These are phyloP conservation scores for Chlorella ohadii DNA, from an alignment of 139 green algal genomes.

Conservation along the genomic window DNA sequence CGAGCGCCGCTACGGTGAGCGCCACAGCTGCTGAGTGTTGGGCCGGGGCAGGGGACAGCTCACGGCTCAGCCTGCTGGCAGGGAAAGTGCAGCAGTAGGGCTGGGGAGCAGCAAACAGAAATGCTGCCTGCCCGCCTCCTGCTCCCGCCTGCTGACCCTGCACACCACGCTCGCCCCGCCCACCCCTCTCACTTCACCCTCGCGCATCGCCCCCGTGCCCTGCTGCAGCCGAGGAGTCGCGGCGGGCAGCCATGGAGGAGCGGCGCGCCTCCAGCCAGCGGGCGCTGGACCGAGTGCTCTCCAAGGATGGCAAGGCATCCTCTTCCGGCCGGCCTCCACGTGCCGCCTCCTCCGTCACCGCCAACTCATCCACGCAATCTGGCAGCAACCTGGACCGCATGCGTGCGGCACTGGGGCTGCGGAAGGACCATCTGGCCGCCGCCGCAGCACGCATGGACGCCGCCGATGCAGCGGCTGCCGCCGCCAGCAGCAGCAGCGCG, in stretches of 20 bases:
- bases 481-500: too few relatives aligned
- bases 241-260: not conserved
- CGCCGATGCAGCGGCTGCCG: not conserved
- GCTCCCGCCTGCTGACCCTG: too few relatives aligned
- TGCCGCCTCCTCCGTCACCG: not conserved
- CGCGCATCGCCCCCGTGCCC: not conserved
- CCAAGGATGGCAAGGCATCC: not conserved
- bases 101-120: too few relatives aligned
- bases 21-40: too few relatives aligned
- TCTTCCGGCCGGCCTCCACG: too few relatives aligned
- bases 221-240: constrained; percentile 14
- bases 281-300: not conserved
- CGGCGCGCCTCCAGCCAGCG: constrained; percentile 1
- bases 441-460: constrained; percentile 12
- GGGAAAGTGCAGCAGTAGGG: not conserved
- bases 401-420: not conserved
- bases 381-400: constrained; percentile 2
- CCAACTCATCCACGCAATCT: not conserved
- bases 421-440: constrained; percentile 11
- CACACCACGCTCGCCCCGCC: not conserved
- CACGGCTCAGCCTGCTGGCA: too few relatives aligned
- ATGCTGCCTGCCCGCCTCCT: too few relatives aligned
- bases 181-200: not conserved
- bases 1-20: constrained; percentile 18
- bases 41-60: too few relatives aligned